Base-by-base conservation (phyloP, 225 moss, liverwort and hornwort species). In the Physcomitrium patens region DNA sequence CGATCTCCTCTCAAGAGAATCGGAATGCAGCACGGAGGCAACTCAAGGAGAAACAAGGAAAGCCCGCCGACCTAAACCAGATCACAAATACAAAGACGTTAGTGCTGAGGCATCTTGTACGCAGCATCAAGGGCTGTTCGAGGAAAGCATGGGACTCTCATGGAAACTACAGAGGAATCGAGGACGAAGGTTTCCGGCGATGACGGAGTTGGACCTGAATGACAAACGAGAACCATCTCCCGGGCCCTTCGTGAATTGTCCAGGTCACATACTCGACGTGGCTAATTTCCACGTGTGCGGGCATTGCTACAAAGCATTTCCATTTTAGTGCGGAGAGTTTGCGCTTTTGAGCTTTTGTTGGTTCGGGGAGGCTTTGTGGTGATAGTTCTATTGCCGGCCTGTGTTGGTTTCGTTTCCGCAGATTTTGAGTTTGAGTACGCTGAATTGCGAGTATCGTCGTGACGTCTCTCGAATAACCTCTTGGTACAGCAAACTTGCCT, bases 191-290 rank as follows among this genome's bases (percentile, higher is more conserved):
- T 14, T 44, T 19, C 3, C 10, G 12, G 62, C 27, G 27, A 28
- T 77, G 22, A 46, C 70, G 54, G 0, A 31, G 46, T 70, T 17
- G 62, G 11, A 61, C n/a, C 28, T 9, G 9, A 47, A 15, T 14
- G 48, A 7, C 46, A 23, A 12, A 16, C 0, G 1, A 4, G 0
- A 0, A 41, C 18, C 17, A 73, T 56, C 7, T 69, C 24, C 24
- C 24, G 42, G 22, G 9, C 47, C 20, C 15, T 23, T 71, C 60
- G 51, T 80, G 71, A 62, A 60, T 18, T 10, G 5, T 44, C 70
- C 60, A 72, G 37, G 65, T 78, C 78, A 60, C 42, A 2, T 50
- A 50, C 3, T 45, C 67, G 67, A 78, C 67, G 72, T 78, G 78
- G 73, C 44, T 37, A 58, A 10, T 12, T 26, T 15, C 78, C 74